phyloP scores from a whole-genome alignment of 1,284 basidiomycete species.

The Sanghuangporus sanghuang region DNA sequence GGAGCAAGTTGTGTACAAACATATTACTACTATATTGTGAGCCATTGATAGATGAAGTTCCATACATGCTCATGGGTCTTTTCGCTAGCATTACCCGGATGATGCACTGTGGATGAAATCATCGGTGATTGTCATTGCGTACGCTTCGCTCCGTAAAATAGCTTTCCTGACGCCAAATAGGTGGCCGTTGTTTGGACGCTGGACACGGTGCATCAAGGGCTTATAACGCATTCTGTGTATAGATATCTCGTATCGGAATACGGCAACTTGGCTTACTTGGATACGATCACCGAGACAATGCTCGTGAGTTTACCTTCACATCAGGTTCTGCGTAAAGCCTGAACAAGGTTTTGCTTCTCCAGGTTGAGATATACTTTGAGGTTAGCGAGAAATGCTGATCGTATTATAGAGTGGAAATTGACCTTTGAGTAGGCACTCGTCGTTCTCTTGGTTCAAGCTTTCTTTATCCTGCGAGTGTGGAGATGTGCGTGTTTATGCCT shows the following conservation, averaged over 20 bases:
- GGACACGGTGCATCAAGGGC: conserved; percentile 16
- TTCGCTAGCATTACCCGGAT: conserved; percentile 8
- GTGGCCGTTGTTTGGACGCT: conserved; percentile 13
- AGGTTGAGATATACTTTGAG: conserved; percentile 8
- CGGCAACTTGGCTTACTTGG: conserved; percentile 11
- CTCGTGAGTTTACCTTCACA: conserved; percentile 2
- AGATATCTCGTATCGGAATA: conserved; percentile 17
- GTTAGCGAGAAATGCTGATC: neutral
- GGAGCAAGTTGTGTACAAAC: conserved; percentile 1
- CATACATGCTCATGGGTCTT: too few relatives aligned
- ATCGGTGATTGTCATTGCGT: neutral
- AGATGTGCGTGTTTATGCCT: conserved; percentile 2
- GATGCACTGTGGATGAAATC: conserved; percentile 11
- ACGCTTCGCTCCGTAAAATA: neutral
- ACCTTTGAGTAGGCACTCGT: conserved; percentile 1
- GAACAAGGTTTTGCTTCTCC: neutral
- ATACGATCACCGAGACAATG: conserved; percentile 7
- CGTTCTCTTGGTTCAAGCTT: conserved; percentile 11
- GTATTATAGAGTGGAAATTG: neutral
- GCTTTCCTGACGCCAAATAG: neutral
- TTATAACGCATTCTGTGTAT: conserved; percentile 17
- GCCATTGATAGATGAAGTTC: neutral
- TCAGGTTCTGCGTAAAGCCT: neutral
- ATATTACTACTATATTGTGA: conserved; percentile 16
- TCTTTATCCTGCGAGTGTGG: conserved; percentile 16